phyloP scores from a whole-genome alignment of 2,329 filamentous ascomycete species.

The Beauveria medogensis region DNA sequence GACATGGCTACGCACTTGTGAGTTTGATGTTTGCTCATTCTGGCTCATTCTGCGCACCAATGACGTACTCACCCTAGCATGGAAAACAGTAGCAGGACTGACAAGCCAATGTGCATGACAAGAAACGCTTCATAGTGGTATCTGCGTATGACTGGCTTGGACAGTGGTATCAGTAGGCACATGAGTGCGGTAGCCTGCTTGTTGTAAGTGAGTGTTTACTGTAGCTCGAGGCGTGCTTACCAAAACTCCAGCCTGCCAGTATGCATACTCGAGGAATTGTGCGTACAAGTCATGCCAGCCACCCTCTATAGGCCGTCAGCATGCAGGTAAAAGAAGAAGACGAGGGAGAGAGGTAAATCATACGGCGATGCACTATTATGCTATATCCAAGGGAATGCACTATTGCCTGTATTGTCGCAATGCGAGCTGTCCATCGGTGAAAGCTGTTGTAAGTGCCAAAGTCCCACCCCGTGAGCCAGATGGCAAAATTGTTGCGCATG shows the following conservation, averaged over 20 bases:
- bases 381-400: constrained; percentile 56
- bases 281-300: constrained; percentile 26
- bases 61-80: constrained; percentile 33
- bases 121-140: constrained; percentile 46
- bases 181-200: constrained; percentile 31
- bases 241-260: constrained; percentile 42
- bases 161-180: constrained; percentile 38
- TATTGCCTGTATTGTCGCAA: constrained; percentile 53
- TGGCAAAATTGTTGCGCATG: constrained; percentile 56
- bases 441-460: constrained; percentile 60
- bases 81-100: constrained; percentile 39
- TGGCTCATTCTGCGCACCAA: too few species aligned
- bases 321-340: not conserved
- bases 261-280: constrained; percentile 32
- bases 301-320: constrained; percentile 19
- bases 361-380: constrained; percentile 28
- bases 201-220: not conserved
- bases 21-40: not conserved
- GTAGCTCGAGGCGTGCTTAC: not conserved
- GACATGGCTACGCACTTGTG: constrained; percentile 26
- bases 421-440: constrained; percentile 57
- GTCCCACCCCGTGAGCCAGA: constrained; percentile 62
- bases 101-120: constrained; percentile 41
- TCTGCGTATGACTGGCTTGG: constrained; percentile 42
- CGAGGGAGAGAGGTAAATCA: not conserved